A percentile compares a stretch with the other conserved stretches of the same genome.
Conservation (phyloP, 129 eudicot genomes). For the Rutidosis leptorrhynchoides region DNA sequence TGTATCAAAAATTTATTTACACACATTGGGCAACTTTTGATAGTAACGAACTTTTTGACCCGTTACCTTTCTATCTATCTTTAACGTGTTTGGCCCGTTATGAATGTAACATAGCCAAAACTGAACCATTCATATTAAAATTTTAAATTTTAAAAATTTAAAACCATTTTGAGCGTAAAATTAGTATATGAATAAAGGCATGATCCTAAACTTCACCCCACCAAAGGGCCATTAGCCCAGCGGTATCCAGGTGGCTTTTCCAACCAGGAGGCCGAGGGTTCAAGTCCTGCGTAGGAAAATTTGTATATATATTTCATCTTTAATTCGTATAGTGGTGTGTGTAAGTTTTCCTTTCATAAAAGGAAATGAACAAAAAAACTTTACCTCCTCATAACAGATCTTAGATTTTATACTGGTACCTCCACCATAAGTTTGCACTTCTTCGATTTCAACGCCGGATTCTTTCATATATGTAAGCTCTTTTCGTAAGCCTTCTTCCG, state of each 20-base stretch:
- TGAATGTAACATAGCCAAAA: neutral
- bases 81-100: neutral
- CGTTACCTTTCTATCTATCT: neutral
- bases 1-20: slow-evolving; percentile 26
- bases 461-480: slow-evolving; percentile 82
- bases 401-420: slow-evolving; percentile 67
- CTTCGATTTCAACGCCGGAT: slow-evolving; percentile 70
- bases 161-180: neutral
- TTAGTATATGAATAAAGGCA: neutral
- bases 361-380: no score
- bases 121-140: neutral
- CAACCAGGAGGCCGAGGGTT: no score
- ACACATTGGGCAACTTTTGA: neutral
- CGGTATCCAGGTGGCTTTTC: no score
- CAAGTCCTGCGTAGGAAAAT: no score
- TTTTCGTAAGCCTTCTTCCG: slow-evolving; percentile 74
- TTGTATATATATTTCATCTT: no score
- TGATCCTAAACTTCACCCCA: slow-evolving; percentile 52
- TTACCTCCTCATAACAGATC: slow-evolving; percentile 73
- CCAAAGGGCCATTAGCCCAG: no score
- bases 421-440: slow-evolving; percentile 68
- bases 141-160: neutral
- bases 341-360: no score
- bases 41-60: neutral
- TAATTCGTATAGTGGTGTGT: no score